phyloP scores from a whole-genome alignment of 1,139 yeast species.

The Candida labiduridarum region DNA sequence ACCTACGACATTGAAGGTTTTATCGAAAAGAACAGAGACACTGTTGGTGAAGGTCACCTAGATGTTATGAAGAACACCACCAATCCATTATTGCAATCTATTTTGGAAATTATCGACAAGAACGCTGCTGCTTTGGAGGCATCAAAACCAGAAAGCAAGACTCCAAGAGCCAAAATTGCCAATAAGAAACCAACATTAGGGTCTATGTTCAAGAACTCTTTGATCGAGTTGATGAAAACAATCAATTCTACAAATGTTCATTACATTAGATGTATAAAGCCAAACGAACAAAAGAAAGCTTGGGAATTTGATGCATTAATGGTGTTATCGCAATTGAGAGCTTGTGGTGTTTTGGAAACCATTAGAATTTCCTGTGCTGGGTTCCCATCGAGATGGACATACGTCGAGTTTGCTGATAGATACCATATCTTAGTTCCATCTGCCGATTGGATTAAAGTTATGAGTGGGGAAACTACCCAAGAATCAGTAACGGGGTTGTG shows the following conservation, averaged over 20 bases:
- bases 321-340: slow-evolving; percentile 94
- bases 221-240: slow-evolving; percentile 90
- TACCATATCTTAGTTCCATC: slow-evolving; percentile 83
- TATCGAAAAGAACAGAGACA: slow-evolving; percentile 94
- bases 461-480: slow-evolving; percentile 57
- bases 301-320: slow-evolving; percentile 96
- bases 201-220: slow-evolving; percentile 87
- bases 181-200: slow-evolving; percentile 92
- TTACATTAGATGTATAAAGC: slow-evolving; percentile 96
- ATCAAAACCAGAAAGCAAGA: slow-evolving; percentile 41
- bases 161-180: slow-evolving; percentile 35
- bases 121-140: slow-evolving; percentile 58
- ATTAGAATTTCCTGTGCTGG: slow-evolving; percentile 97
- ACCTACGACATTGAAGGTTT: slow-evolving; percentile 92
- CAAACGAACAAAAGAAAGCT: slow-evolving; percentile 90
- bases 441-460: slow-evolving; percentile 63
- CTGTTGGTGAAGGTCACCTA: slow-evolving; percentile 93
- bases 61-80: slow-evolving; percentile 76
- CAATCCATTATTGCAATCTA: slow-evolving; percentile 63
- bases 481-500: slow-evolving; percentile 67
- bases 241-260: slow-evolving; percentile 94
- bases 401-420: slow-evolving; percentile 89
- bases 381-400: slow-evolving; percentile 95
- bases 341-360: slow-evolving; percentile 98
- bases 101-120: slow-evolving; percentile 67